Evolutionary conservation across 164 flowering plant species (phyloP).

Genomic region (Liquidambar formosana): DNA sequence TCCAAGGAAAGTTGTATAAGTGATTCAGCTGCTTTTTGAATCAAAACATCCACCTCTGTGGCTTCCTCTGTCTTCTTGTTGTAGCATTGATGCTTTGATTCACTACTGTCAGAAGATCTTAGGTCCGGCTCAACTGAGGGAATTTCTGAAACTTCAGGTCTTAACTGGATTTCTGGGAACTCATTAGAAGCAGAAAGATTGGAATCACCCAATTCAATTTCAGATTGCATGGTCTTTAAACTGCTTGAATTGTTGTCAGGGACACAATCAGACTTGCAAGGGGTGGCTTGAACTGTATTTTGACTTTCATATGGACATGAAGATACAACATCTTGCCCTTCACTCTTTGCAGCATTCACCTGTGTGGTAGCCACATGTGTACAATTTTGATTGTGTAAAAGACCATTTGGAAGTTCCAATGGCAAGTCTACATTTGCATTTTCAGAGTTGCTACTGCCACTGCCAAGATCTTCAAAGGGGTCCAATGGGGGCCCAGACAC

Average conservation of each 20-base stretch:
- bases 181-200: slow-evolving; percentile 7
- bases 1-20: slow-evolving; percentile 37
- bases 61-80: slow-evolving; percentile 18
- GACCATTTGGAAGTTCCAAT: slow-evolving; percentile 2
- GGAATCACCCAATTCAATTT: slow-evolving; percentile 10
- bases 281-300: slow-evolving; percentile 18
- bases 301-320: slow-evolving; percentile 17
- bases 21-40: slow-evolving; percentile 45
- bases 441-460: neutral
- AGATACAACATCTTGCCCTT: slow-evolving; percentile 21
- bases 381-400: neutral
- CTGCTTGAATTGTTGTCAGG: slow-evolving; percentile 21
- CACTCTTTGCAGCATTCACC: slow-evolving; percentile 24
- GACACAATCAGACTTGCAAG: slow-evolving; percentile 16
- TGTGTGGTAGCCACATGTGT: slow-evolving; percentile 5
- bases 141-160: slow-evolving; percentile 21
- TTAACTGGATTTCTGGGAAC: slow-evolving; percentile 10
- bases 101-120: slow-evolving; percentile 3
- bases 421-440: slow-evolving; percentile 7
- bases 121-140: slow-evolving; percentile 10
- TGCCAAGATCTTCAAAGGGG: slow-evolving; percentile 4
- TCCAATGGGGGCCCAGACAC: neutral
- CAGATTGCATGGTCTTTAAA: slow-evolving; percentile 14
- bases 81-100: neutral
- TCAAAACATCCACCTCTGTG: slow-evolving; percentile 29